Evolutionary conservation across 148 eudicot species (phyloP).

Genomic region (Amaranthus palmeri): DNA sequence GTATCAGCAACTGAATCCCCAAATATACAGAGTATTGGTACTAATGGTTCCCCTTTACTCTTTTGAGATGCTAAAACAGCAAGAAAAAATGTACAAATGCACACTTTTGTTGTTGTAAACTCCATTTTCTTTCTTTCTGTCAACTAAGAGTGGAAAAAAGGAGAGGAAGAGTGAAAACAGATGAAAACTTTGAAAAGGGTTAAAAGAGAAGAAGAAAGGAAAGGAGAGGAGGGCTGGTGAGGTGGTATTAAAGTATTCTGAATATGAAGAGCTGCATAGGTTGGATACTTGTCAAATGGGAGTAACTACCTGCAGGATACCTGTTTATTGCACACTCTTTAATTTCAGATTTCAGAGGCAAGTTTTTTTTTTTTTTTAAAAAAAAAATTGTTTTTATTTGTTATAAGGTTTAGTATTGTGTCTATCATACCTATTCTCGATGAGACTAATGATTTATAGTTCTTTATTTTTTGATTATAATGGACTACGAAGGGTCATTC

Average conservation of each 20-base stretch:
- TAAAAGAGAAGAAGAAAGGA: neutral
- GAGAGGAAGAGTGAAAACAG: neutral
- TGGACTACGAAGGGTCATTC: neutral
- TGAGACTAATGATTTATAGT: neutral
- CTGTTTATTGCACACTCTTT: neutral
- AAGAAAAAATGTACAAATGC: neutral
- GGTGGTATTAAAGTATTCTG: conserved; percentile 17
- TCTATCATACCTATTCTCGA: no score
- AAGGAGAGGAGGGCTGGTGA: neutral
- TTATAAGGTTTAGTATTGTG: no score
- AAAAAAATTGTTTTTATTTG: no score
- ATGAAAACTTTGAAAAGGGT: no score
- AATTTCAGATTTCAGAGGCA: neutral
- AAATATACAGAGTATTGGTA: conserved; percentile 70
- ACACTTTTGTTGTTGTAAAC: conserved; percentile 22
- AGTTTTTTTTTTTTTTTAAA: neutral
- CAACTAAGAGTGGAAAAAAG: neutral
- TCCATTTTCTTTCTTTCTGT: conserved; percentile 28
- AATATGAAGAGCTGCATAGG: neutral
- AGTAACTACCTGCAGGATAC: conserved; percentile 10
- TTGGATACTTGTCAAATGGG: conserved; percentile 3
- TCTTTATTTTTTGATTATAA: neutral
- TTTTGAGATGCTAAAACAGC: neutral
- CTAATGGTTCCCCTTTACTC: conserved; percentile 51
- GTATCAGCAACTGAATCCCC: conserved; percentile 83